Conservation (phyloP, 1,284 basidiomycete species). For the Ustilago hordei region DNA sequence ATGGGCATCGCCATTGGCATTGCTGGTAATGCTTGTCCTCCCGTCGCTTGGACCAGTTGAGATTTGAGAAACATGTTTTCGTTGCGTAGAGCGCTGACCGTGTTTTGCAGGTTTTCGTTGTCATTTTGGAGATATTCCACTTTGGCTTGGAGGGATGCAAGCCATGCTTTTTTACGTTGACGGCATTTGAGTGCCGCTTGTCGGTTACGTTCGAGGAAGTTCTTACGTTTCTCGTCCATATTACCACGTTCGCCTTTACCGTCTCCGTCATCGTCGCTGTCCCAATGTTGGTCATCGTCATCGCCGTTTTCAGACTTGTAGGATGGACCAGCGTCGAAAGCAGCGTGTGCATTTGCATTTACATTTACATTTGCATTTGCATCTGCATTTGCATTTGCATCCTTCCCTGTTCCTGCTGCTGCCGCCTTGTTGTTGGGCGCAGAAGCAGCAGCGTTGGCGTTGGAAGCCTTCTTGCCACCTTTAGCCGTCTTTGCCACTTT, state of each 20-base stretch:
- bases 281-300: constrained; percentile 44
- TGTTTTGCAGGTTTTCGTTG: constrained; percentile 85
- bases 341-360: background rate
- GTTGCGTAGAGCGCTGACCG: constrained; percentile 72
- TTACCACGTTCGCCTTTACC: constrained; percentile 65
- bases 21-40: constrained; percentile 29
- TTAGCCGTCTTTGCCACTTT: constrained; percentile 64
- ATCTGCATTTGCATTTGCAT: constrained; percentile 39
- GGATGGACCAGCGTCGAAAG: constrained; percentile 16
- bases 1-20: constrained; percentile 38
- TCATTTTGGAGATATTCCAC: constrained; percentile 89
- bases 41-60: constrained; percentile 59
- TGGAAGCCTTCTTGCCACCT: constrained; percentile 67
- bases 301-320: constrained; percentile 71
- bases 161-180: constrained; percentile 98
- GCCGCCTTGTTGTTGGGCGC: background rate
- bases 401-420: too few species aligned
- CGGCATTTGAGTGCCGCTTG: constrained; percentile 94
- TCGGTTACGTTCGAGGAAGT: constrained; percentile 67
- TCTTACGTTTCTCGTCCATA: constrained; percentile 68
- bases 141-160: constrained; percentile 89
- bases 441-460: constrained; percentile 25
- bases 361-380: constrained; percentile 57
- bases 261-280: constrained; percentile 38
- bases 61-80: constrained; percentile 71